Percentiles rank a stretch among this genome's conserved stretches.
These are phyloP conservation scores for Byssothecium circinans DNA, from an alignment of 2,329 filamentous ascomycete genomes.

Conservation along the genomic window DNA sequence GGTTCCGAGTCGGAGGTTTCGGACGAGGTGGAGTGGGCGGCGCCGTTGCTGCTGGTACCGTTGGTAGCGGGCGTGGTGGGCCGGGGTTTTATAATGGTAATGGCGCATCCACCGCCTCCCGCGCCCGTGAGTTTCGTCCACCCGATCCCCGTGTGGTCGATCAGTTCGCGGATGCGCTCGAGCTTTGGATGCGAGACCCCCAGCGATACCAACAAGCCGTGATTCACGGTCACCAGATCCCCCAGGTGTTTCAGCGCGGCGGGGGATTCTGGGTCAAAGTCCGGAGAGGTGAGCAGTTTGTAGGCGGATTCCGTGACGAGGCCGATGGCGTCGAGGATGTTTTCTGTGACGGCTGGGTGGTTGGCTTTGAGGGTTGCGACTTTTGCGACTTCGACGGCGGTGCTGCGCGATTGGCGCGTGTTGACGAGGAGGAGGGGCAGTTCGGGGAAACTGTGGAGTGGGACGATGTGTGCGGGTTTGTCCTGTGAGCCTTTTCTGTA, in stretches of 20 bases:
- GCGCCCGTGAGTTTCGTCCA: constrained; percentile 98
- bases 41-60: constrained; percentile 44
- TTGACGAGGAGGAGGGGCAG: constrained; percentile 87
- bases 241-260: constrained; percentile 73
- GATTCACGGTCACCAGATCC: constrained; percentile 89
- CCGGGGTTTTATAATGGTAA: constrained; percentile 79
- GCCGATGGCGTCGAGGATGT: constrained; percentile 85
- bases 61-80: constrained; percentile 37
- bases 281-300: constrained; percentile 57
- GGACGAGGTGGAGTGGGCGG: constrained; percentile 14
- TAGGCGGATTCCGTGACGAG: constrained; percentile 64
- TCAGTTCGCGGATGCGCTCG: constrained; percentile 84
- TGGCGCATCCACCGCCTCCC: constrained; percentile 92
- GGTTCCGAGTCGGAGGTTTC: constrained; percentile 17
- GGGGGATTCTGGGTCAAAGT: constrained; percentile 67
- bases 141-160: constrained; percentile 81
- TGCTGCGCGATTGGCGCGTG: constrained; percentile 85
- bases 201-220: constrained; percentile 85
- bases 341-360: constrained; percentile 76
- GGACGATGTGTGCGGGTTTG: constrained; percentile 73
- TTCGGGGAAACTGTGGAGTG: constrained; percentile 87
- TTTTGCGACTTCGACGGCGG: constrained; percentile 81
- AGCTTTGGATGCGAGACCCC: constrained; percentile 94
- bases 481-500: constrained; percentile 80
- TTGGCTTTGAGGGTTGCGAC: constrained; percentile 71